Percentiles rank a stretch among this genome's conserved stretches.
Evolutionary conservation across 441 rosid species (phyloP).

Genomic region (Populus tomentosa): DNA sequence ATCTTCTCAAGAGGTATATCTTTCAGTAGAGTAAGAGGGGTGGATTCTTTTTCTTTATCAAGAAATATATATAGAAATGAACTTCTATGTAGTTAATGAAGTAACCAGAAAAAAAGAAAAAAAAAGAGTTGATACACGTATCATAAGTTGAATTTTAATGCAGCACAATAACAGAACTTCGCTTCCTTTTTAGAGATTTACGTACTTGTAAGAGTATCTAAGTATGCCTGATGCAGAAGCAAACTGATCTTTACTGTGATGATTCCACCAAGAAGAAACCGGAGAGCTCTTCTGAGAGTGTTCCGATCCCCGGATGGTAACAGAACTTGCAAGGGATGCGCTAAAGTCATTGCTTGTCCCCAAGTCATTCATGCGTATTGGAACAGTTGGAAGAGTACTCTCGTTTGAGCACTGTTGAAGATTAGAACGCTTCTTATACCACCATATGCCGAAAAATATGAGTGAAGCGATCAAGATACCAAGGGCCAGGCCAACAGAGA

Average conservation of each 20-base stretch:
- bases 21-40: neutral
- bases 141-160: neutral
- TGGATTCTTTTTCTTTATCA: neutral
- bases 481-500: constrained; percentile 70
- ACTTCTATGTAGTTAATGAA: neutral
- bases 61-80: neutral
- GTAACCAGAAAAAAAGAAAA: neutral
- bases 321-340: constrained; percentile 44
- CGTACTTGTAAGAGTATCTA: constrained; percentile 79
- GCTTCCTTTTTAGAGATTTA: constrained; percentile 2
- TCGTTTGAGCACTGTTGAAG: constrained; percentile 49
- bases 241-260: constrained; percentile 58
- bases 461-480: constrained; percentile 71
- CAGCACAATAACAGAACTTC: neutral
- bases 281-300: constrained; percentile 35
- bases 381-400: constrained; percentile 50
- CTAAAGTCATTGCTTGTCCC: constrained; percentile 73
- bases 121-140: neutral
- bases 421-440: constrained; percentile 58
- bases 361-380: constrained; percentile 65
- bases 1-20: neutral
- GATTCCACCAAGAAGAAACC: constrained; percentile 49
- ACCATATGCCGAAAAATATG: constrained; percentile 50
- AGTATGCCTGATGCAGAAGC: constrained; percentile 74
- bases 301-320: constrained; percentile 25